Base-by-base conservation (phyloP, 179 eudicot genomes). In the Corrigiola litoralis region DNA sequence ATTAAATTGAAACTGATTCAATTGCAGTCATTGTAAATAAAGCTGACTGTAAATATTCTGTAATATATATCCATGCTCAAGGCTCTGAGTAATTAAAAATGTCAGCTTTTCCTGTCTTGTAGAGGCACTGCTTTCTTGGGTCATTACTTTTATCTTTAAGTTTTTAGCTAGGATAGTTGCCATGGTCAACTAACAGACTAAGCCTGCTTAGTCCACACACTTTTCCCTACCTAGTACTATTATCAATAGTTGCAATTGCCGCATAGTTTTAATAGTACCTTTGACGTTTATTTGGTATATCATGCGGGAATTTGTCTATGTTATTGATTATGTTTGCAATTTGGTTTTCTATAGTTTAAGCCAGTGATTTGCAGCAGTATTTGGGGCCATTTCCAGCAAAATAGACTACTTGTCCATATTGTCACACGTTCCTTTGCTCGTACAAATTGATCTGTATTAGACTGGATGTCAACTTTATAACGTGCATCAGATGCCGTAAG, bases 21-120 rank as follows among this genome's bases (percentile, higher is more conserved):
- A 2, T 57, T 70, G 10, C 1, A 8, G 29, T 14, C 37, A 42
- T 34, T 72, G 76, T 58, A 66, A 25, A 72, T 66, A 59, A 55
- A 66, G 44, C 46, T 40, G 71, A 65, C 40, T 72, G 75, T 72
- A 72, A 51, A 72, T 65, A 58, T 41, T 4, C 37, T 44, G 51
- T 46, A 24, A 54, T 33, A 20, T 65, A 20, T 58, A 23, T 31
- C 40, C 38, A 23, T 65, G 60, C 29, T 50, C 45, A 13, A 8
- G 27, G 21, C 37, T 24, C 52, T 21, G 14, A 44, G 25, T 61
- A 13, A 17, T 34, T 45, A 61, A 61, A 61, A 40, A 61, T 61
- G 10, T 61, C 25, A 17, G 50, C 64, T 31, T 12, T 55, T 31
- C 7, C 34, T 17, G 16, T 36, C 28, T 24, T 37, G 47, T 51